Evolutionary conservation across 305 asterid genomes (phyloP), one percentile per base, ranked within the genome.

Genomic region (Fraxinus xanthoxyloides): DNA sequence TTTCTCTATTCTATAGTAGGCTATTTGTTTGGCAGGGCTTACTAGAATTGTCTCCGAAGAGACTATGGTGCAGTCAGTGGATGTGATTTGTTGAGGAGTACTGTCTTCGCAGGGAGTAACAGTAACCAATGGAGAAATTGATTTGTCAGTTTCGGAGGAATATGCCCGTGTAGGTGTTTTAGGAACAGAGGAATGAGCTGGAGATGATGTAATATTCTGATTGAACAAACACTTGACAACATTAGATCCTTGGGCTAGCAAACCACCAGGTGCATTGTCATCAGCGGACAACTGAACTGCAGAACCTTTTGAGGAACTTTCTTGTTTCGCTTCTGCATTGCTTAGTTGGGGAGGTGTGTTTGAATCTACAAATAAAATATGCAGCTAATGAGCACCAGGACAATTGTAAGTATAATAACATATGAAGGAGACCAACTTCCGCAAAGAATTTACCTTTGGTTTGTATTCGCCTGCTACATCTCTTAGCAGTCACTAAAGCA

Each of bases 31-130:
- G 85, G 77, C 87, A n/a, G 98, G 99, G 85, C 94, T 94, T 15
- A 93, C 95, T 46, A 82, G 89, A 76, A 97, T 92, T 0, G 94
- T 94, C 92, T 94, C 97, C 2, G 98, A 90, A 26, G 99, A 92
- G 82, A 92, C 87, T 79, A 93, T 89, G 4, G 97, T 97, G 88
- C 97, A 85, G 85, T 95, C 92, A 15, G 96, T 85, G 51, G 98
- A 90, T 82, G 90, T 86, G 46, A 91, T 76, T 61, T 84, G 87
- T 38, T 90, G 96, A 15, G 92, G 90, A 75, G 92, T 83, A 23
- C 65, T 32, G 74, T 85, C 91, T 79, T 87, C 89, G 83, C 83
- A 81, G 67, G 94, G 90, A 82, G 93, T 84, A n/a, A 85, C 92
- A 43, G 91, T 86, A 48, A 85, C 93, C 12, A 87, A 3, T 1